Evolutionary conservation across 1,139 yeast species (phyloP), one percentile per base, ranked within the genome.

Genomic region (Geotrichum bryndzae): DNA sequence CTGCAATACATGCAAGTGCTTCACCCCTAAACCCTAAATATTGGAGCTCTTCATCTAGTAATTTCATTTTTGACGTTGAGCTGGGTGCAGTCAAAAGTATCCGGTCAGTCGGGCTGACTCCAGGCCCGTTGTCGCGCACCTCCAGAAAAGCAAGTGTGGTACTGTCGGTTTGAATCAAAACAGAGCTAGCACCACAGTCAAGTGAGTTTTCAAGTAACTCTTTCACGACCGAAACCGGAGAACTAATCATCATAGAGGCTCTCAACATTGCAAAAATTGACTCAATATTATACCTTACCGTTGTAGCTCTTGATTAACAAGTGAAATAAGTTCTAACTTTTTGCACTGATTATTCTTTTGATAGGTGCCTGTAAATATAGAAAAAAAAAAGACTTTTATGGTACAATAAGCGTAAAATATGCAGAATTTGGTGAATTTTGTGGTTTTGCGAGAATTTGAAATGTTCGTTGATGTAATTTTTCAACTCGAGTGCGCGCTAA

Each of bases 1-100:
- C 61, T 1, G 57, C 61, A 35, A 90, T 82, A 62, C 88, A 82
- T 33, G 88, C 84, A 54, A 91, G 74, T 0, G 96, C 94, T 70
- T 88, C 94, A 5, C 97, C 97, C 64, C 91, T 78, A 70, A 86
- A 90, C 0, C 96, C 96, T 70, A 84, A 84, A 0, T 92, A 86
- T 1, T 73, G 68, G 4, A 85, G 27, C 1, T 31, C 55, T 63
- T 87, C 90, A 11, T 82, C 84, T 63, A 81, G 80, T 0, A 71
- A 69, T 0, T 70, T 64, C 7, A 88, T 71, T 69, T 90, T 91
- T 0, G 96, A 88, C 0, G 97, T 90, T 35, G 89, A 83, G 70
- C 85, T 82, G 50, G 89, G 77, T 63, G 84, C 80, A 63, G 96
- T 86, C 53, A 87, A 77, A 27, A 84, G 69, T 0, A 79, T 78